Evolutionary conservation across 2,329 filamentous ascomycete species (phyloP).

Genomic region (Hypoxylon rubiginosum): DNA sequence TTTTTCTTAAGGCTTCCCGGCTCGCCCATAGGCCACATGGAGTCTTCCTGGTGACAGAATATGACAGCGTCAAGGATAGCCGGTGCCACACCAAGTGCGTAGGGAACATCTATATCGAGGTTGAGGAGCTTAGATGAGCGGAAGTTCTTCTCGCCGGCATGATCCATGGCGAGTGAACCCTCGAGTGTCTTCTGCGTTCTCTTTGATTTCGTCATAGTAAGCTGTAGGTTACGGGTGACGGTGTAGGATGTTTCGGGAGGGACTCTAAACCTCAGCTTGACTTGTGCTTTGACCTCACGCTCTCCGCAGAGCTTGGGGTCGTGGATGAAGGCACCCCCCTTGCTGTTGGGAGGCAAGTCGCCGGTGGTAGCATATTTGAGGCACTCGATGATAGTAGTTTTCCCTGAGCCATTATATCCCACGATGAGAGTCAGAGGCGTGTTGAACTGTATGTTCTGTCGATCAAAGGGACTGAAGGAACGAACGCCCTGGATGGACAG

Average conservation of each 20-base stretch:
- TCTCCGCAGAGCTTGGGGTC: conserved; percentile 94
- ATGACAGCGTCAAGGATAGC: conserved; percentile 95
- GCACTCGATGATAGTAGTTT: conserved; percentile 98
- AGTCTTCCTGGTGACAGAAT: conserved; percentile 99
- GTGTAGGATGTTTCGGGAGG: conserved; percentile 85
- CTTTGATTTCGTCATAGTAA: conserved; percentile 85
- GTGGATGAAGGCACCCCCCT: conserved; percentile 92
- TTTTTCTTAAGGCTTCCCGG: conserved; percentile 88
- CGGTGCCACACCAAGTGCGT: conserved; percentile 88
- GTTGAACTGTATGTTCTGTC: conserved; percentile 88
- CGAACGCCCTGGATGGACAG: conserved; percentile 86
- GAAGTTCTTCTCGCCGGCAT: conserved; percentile 82
- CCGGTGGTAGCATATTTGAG: conserved; percentile 98
- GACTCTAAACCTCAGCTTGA: conserved; percentile 88
- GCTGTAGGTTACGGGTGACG: conserved; percentile 84
- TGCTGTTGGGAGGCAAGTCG: conserved; percentile 91
- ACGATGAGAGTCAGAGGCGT: conserved; percentile 96
- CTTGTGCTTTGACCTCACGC: conserved; percentile 89
- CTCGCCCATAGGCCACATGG: conserved; percentile 95
- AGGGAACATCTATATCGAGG: conserved; percentile 85
- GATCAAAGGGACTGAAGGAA: conserved; percentile 83
- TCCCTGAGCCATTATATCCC: conserved; percentile 96
- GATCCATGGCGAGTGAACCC: conserved; percentile 79
- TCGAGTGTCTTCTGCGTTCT: conserved; percentile 88
- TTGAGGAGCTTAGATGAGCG: conserved; percentile 86